phyloP scores from a whole-genome alignment of 257 asterid species.

The Nicotiana attenuata region DNA sequence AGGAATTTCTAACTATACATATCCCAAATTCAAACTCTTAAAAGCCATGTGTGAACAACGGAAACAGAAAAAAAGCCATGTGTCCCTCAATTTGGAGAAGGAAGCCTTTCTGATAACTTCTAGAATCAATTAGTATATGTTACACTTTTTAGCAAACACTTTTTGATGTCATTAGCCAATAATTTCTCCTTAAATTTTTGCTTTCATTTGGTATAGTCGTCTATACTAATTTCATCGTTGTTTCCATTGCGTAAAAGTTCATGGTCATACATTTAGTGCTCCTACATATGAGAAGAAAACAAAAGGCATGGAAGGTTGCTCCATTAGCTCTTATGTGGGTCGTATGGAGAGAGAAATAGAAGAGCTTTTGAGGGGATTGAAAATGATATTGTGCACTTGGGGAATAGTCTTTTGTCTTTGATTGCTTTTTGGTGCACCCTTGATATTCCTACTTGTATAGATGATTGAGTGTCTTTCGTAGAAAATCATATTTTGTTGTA shows the following conservation, averaged over 20 bases:
- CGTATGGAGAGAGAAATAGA: no score
- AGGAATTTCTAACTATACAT: neutral
- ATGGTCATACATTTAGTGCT: neutral
- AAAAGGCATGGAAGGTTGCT: no score
- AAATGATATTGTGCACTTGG: no score
- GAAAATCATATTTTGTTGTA: no score
- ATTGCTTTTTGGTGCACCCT: no score
- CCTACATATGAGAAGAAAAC: no score
- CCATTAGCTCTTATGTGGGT: no score
- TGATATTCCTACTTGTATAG: no score
- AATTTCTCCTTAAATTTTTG: neutral
- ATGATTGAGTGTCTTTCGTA: no score
- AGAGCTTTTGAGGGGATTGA: no score
- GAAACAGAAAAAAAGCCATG: neutral
- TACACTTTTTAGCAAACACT: neutral
- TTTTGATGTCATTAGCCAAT: neutral
- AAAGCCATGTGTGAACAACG: neutral
- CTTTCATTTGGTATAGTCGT: neutral
- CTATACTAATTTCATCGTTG: neutral
- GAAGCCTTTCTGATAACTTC: neutral
- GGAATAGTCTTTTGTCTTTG: no score
- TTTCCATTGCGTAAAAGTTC: neutral
- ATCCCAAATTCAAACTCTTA: neutral
- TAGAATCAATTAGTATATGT: neutral
- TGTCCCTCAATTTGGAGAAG: neutral